Conservation (phyloP, 371 early-diverging fungal species). For the Mortierella sp. region DNA sequence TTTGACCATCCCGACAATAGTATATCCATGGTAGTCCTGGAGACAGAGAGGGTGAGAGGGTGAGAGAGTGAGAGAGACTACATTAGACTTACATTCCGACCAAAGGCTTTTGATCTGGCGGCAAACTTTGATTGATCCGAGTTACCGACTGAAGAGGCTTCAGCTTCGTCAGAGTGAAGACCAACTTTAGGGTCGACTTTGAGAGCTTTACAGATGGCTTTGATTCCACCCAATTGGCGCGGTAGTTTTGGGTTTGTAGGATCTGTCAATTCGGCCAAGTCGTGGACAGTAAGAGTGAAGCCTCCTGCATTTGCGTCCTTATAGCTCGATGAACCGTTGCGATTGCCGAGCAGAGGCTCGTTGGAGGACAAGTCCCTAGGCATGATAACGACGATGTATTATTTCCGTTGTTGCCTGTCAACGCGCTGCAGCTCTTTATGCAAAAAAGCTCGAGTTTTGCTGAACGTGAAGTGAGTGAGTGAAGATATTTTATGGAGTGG, state of each 20-base stretch:
- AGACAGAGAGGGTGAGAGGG: too few species aligned
- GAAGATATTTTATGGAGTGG: too few species aligned
- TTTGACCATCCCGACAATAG: too few species aligned
- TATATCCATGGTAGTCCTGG: too few species aligned
- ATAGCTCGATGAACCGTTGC: not conserved
- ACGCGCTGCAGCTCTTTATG: too few species aligned
- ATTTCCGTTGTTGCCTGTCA: too few species aligned
- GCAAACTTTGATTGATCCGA: conserved; percentile 63
- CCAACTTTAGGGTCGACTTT: conserved; percentile 75
- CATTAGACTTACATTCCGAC: conserved; percentile 61
- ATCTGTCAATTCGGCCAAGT: conserved; percentile 67
- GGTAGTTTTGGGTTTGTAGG: conserved; percentile 78
- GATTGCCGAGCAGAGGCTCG: conserved; percentile 36
- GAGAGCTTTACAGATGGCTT: conserved; percentile 70
- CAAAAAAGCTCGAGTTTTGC: too few species aligned
- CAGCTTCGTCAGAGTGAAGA: conserved; percentile 73
- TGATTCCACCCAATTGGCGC: conserved; percentile 74
- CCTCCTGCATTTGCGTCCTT: not conserved
- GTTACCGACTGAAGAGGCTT: conserved; percentile 27
- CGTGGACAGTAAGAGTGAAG: conserved; percentile 24
- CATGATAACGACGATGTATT: conserved; percentile 4
- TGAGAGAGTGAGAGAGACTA: not conserved
- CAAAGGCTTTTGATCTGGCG: conserved; percentile 78
- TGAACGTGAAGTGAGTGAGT: too few species aligned
- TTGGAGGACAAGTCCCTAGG: conserved; percentile 26